These are phyloP conservation scores for Triglochin maritima DNA, from an alignment of 106 monocot genomes.

Conservation along the genomic window DNA sequence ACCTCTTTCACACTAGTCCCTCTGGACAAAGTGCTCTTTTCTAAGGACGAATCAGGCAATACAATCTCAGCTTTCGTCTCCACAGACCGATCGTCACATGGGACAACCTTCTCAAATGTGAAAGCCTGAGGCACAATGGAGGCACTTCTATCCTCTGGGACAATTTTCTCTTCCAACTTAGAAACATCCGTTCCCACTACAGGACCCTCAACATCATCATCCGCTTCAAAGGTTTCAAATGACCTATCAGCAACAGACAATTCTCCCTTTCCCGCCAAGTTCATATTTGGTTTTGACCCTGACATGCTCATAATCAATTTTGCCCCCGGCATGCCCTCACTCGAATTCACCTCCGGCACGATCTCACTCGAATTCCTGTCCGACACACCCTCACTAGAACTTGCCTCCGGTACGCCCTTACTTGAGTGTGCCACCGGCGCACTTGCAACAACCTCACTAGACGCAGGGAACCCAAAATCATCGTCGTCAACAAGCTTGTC, in stretches of 20 bases:
- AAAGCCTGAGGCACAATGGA: background rate
- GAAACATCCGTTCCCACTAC: background rate
- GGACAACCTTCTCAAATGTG: background rate
- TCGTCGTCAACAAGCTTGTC: conserved; percentile 66
- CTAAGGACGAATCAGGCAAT: background rate
- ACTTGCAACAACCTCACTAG: conserved; percentile 10
- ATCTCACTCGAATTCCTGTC: no score
- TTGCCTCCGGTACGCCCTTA: conserved; percentile 34
- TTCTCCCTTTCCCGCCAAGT: no score
- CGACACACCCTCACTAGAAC: conserved; percentile 9
- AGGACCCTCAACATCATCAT: background rate
- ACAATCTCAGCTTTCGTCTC: background rate
- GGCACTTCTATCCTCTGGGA: background rate
- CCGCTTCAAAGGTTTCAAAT: background rate
- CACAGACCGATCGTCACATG: background rate
- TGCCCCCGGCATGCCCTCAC: no score
- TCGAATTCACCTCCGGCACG: no score
- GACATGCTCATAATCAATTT: no score
- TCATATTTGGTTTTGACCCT: no score
- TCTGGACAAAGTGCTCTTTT: background rate
- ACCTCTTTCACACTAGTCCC: conserved; percentile 62
- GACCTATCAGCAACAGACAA: background rate
- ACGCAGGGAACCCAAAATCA: conserved; percentile 27
- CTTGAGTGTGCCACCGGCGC: conserved; percentile 36
- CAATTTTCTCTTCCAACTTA: background rate